A percentile compares a stretch with the other conserved stretches of the same genome.
These are phyloP conservation scores for Guillardia theta DNA, from an alignment of 78 protist species.

Conservation along the genomic window DNA sequence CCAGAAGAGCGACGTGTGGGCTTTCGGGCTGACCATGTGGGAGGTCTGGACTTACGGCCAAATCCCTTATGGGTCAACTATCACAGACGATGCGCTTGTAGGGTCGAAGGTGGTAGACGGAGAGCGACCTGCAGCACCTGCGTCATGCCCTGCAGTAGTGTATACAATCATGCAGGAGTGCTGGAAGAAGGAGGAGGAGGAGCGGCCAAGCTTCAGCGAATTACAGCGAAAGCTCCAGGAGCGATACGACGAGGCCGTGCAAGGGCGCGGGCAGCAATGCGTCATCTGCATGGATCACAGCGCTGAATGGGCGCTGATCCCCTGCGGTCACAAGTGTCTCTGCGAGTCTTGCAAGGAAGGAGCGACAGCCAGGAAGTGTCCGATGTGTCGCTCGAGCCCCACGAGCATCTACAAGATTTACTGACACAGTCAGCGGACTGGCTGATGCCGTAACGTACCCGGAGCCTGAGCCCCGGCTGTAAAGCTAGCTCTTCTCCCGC, in stretches of 20 bases:
- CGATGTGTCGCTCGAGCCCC: neutral
- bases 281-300: neutral
- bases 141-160: neutral
- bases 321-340: neutral
- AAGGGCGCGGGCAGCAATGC: too few relatives aligned
- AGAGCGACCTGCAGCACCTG: neutral
- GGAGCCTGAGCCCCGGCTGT: too few relatives aligned
- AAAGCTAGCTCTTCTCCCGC: too few relatives aligned
- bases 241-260: too few relatives aligned
- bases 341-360: neutral
- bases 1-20: constrained; percentile 47
- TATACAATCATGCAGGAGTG: neutral
- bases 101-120: neutral
- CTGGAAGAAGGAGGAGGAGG: too few relatives aligned
- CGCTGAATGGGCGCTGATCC: neutral
- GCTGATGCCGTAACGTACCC: too few relatives aligned
- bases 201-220: too few relatives aligned
- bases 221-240: too few relatives aligned
- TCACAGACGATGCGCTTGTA: too few relatives aligned
- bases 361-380: neutral
- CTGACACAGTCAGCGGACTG: too few relatives aligned
- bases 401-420: too few relatives aligned
- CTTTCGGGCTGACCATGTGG: constrained; percentile 43
- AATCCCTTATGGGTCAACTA: too few relatives aligned
- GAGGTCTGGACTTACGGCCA: neutral